Conservation (phyloP, 2,329 filamentous ascomycete species). For the Sporothrix euskadiensis region DNA sequence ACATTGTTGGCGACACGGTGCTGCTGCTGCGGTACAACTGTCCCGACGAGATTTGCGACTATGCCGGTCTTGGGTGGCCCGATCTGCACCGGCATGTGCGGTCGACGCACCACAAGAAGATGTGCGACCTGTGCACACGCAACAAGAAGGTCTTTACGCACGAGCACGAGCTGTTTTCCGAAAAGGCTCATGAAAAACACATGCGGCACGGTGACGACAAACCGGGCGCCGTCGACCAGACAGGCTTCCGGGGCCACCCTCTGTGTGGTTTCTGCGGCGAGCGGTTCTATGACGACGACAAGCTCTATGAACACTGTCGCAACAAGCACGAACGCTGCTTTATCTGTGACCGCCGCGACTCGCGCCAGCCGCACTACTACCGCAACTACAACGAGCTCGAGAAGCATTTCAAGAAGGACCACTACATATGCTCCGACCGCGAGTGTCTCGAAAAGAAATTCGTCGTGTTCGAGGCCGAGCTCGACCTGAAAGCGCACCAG, state of each 20-base stretch:
- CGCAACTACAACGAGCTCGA: slow-evolving; percentile 84
- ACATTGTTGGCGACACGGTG: slow-evolving; percentile 88
- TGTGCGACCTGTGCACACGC: slow-evolving; percentile 85
- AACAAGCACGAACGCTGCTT: slow-evolving; percentile 95
- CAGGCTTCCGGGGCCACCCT: slow-evolving; percentile 93
- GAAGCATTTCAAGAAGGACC: slow-evolving; percentile 81
- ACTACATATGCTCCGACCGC: slow-evolving; percentile 79
- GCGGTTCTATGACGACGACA: slow-evolving; percentile 94
- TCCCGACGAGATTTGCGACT: slow-evolving; percentile 76
- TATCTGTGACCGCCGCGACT: slow-evolving; percentile 75
- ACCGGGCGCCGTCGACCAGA: slow-evolving; percentile 86
- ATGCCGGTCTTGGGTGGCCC: slow-evolving; percentile 69
- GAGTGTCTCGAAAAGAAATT: slow-evolving; percentile 98
- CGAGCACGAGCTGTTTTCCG: slow-evolving; percentile 89
- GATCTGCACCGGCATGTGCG: slow-evolving; percentile 74
- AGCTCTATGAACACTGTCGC: slow-evolving; percentile 89
- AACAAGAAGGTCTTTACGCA: slow-evolving; percentile 99
- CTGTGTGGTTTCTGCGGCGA: slow-evolving; percentile 90
- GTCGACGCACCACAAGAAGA: slow-evolving; percentile 77
- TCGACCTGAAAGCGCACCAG: slow-evolving; percentile 94
- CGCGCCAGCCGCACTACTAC: slow-evolving; percentile 83
- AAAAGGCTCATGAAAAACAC: slow-evolving; percentile 77
- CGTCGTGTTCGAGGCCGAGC: slow-evolving; percentile 90
- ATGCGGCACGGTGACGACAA: slow-evolving; percentile 89
- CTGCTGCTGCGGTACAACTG: slow-evolving; percentile 92